These are phyloP conservation scores for Cyclotella atomus DNA, from an alignment of 108 stramenopile genomes.

Conservation along the genomic window DNA sequence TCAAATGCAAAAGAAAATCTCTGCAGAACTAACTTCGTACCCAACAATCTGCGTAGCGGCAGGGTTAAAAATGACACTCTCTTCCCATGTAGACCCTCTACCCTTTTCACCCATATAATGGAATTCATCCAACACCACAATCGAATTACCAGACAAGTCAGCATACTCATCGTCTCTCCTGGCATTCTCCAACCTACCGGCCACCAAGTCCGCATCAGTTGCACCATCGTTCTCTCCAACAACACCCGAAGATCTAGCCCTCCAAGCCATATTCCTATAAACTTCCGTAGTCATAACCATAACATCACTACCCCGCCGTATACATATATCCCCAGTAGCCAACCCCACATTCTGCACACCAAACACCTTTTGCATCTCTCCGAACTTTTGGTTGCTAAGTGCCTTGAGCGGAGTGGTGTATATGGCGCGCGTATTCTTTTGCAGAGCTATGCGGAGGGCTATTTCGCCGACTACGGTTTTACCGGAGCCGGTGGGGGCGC, in stretches of 20 bases:
- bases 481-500: constrained; percentile 91
- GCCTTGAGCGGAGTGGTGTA: constrained; percentile 97
- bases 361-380: constrained; percentile 83
- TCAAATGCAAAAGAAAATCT: too few relatives aligned
- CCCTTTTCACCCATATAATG: constrained; percentile 96
- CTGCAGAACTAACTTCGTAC: too few relatives aligned
- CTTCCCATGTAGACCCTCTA: constrained; percentile 96
- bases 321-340: constrained; percentile 87
- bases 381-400: constrained; percentile 93
- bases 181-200: constrained; percentile 21
- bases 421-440: constrained; percentile 65
- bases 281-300: constrained; percentile 97
- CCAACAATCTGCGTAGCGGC: constrained; percentile 86
- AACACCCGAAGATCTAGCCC: constrained; percentile 33
- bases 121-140: constrained; percentile 95
- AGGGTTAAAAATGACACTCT: constrained; percentile 89
- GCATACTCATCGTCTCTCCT: constrained; percentile 10
- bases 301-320: constrained; percentile 83
- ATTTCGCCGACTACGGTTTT: constrained; percentile 90
- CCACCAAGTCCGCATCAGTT: not conserved
- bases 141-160: constrained; percentile 74
- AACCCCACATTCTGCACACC: constrained; percentile 72
- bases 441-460: constrained; percentile 77
- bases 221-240: not conserved
- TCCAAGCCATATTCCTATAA: constrained; percentile 92